Evolutionary conservation across 2,329 filamentous ascomycete species (phyloP).

Genomic region (Tolypocladium capitatum): DNA sequence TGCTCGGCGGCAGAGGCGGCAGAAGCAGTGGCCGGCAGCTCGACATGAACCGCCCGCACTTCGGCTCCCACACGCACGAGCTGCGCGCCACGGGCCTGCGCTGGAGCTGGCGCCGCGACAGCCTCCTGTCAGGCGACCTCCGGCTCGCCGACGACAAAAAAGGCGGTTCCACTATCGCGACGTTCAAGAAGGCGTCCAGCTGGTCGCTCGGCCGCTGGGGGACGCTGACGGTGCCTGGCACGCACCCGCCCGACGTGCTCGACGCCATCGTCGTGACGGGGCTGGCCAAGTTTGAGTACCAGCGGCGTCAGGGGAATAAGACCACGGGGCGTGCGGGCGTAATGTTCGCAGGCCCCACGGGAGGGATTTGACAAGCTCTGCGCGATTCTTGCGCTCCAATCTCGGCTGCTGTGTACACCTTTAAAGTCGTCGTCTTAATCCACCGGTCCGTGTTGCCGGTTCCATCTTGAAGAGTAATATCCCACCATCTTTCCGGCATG

Average conservation of each 20-base stretch:
- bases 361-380: no score
- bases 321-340: no score
- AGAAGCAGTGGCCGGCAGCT: neutral
- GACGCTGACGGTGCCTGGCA: neutral
- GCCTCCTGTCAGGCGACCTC: neutral
- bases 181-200: neutral
- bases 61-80: neutral
- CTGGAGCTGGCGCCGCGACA: neutral
- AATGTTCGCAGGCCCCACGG: no score
- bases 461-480: no score
- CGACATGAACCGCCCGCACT: neutral
- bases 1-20: neutral
- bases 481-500: no score
- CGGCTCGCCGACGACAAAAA: neutral
- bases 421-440: no score
- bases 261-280: neutral
- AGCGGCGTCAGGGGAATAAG: no score
- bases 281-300: neutral
- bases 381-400: no score
- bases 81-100: neutral
- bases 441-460: no score
- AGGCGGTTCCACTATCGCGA: neutral
- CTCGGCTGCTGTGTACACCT: no score
- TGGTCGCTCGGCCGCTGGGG: neutral
- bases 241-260: neutral